phyloP scores from a whole-genome alignment of 352 stramenopile genomes.

The Globisporangium megalacanthum region DNA sequence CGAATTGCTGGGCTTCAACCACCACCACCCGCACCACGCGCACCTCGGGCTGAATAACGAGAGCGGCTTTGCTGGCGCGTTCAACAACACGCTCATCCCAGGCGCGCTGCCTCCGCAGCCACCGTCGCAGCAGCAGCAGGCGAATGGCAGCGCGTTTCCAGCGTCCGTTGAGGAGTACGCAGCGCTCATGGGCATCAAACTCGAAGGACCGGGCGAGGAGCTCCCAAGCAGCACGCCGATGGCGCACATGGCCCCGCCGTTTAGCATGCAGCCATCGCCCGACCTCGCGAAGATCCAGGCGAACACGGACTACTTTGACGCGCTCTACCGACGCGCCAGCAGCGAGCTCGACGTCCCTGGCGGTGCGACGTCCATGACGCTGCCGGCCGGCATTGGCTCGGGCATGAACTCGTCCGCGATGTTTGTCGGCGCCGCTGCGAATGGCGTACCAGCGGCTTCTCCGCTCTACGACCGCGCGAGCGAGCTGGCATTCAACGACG shows the following conservation, averaged over 20 bases:
- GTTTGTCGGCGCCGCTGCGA: conserved; percentile 18
- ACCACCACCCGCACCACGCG: conserved; percentile 12
- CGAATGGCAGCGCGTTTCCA: conserved; percentile 18
- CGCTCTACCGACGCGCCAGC: conserved; percentile 50
- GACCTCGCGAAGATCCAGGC: conserved; percentile 71
- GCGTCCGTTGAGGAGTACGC: conserved; percentile 76
- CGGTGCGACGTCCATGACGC: conserved; percentile 47
- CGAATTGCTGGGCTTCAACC: conserved; percentile 39
- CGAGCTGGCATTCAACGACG: conserved; percentile 60
- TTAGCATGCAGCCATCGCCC: conserved; percentile 28
- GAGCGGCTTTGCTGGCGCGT: conserved; percentile 36
- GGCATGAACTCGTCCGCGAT: conserved; percentile 44
- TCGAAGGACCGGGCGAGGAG: conserved; percentile 51
- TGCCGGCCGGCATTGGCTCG: conserved; percentile 58
- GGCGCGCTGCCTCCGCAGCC: conserved; percentile 17
- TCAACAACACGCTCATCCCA: conserved; percentile 45
- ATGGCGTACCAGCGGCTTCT: conserved; percentile 19
- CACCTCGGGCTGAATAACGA: conserved; percentile 9
- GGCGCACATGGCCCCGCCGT: conserved; percentile 23
- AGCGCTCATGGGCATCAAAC: conserved; percentile 78
- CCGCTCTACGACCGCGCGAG: conserved; percentile 48
- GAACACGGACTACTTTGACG: conserved; percentile 81
- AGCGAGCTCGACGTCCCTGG: conserved; percentile 27
- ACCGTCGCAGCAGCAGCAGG: conserved; percentile 18
- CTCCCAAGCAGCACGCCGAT: conserved; percentile 15